A percentile compares a stretch with the other conserved stretches of the same genome.
These are phyloP conservation scores for Lichenothelia convexa DNA, from an alignment of 495 filamentous ascomycete species.

Conservation along the genomic window DNA sequence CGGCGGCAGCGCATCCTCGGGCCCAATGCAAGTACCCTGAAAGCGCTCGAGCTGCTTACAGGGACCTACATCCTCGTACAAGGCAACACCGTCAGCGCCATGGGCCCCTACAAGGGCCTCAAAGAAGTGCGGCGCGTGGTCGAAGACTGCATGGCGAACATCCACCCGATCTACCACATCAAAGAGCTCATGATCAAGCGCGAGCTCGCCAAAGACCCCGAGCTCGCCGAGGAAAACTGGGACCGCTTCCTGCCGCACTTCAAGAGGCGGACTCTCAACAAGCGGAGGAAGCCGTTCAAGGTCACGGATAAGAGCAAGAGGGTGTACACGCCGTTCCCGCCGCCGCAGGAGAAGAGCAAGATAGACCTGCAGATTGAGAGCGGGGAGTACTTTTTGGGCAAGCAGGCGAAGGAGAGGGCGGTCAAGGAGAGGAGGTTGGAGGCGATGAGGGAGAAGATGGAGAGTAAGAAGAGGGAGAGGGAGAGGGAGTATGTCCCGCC, in stretches of 20 bases:
- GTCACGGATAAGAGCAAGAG: conserved; percentile 91
- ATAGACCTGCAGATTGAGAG: conserved; percentile 94
- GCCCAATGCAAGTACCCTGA: conserved; percentile 66
- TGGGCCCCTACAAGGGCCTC: conserved; percentile 81
- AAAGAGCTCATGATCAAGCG: conserved; percentile 99
- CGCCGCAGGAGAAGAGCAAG: conserved; percentile 79
- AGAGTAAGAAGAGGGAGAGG: conserved; percentile 70
- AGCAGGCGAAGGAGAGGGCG: conserved; percentile 75
- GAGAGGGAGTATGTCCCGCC: conserved; percentile 76
- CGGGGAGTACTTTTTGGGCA: conserved; percentile 88
- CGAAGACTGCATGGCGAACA: conserved; percentile 92
- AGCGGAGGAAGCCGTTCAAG: conserved; percentile 64
- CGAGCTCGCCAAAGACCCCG: conserved; percentile 89
- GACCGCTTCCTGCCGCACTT: conserved; percentile 94
- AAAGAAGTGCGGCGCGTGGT: conserved; percentile 85
- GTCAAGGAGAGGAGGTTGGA: conserved; percentile 62
- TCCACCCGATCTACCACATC: conserved; percentile 84
- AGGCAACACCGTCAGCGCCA: conserved; percentile 83
- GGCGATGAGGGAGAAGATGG: conserved; percentile 65
- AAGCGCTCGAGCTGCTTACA: conserved; percentile 90
- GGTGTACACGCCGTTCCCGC: conserved; percentile 65
- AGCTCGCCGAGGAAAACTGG: conserved; percentile 75
- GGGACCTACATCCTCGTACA: conserved; percentile 89
- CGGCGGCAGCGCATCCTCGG: conserved; percentile 82
- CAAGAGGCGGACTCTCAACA: conserved; percentile 84